These are phyloP conservation scores for Calendula officinalis DNA, from an alignment of 129 eudicot genomes.

Conservation along the genomic window DNA sequence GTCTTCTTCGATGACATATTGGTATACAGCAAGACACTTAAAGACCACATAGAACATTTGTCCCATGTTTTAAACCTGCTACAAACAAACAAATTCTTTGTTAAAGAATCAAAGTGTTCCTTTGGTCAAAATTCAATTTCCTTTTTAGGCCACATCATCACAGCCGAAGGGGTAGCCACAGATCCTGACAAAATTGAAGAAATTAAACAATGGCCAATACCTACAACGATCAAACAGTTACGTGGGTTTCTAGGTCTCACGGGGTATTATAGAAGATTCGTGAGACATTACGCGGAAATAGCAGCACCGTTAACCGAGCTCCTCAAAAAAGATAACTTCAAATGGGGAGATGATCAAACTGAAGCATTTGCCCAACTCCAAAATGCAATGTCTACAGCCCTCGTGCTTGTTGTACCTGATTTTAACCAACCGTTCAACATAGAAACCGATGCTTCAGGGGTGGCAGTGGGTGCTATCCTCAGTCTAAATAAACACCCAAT, in stretches of 20 bases:
- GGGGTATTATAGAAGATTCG: not conserved
- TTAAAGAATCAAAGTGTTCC: not conserved
- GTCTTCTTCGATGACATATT: not conserved
- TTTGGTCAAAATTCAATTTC: not conserved
- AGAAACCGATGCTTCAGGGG: not conserved
- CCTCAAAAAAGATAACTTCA: not conserved
- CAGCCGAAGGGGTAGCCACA: not conserved
- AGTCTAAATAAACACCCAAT: not conserved
- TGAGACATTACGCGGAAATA: not conserved
- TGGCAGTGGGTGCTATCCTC: not conserved
- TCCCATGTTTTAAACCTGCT: not conserved
- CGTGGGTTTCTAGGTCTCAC: not conserved
- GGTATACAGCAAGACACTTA: not conserved
- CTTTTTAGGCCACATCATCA: not conserved
- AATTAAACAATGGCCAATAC: not conserved
- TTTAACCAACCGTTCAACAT: not conserved
- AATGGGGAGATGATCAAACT: not conserved
- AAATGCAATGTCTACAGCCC: not conserved
- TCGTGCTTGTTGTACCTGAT: not conserved
- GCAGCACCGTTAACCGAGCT: not conserved
- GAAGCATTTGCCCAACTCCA: not conserved
- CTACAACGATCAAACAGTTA: not conserved
- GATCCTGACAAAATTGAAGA: not conserved
- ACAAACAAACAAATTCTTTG: not conserved
- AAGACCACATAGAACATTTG: not conserved